Evolutionary conservation across 768 basidiomycete genomes (phyloP).

Genomic region (Rhizopogon vulgaris): DNA sequence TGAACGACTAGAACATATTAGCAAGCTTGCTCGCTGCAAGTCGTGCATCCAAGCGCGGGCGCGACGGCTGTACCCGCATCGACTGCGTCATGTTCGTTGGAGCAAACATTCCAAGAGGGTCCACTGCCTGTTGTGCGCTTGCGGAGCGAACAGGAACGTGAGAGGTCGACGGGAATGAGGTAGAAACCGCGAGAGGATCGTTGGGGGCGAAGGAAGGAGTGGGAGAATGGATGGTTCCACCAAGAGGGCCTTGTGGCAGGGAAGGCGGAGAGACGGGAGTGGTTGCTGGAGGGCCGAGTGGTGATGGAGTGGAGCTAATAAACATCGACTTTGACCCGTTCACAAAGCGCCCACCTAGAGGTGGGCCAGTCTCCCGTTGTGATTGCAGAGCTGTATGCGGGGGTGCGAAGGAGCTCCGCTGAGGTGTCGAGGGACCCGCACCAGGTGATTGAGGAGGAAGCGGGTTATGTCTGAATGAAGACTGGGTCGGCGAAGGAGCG

Average conservation of each 20-base stretch:
- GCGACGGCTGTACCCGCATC: conserved; percentile 64
- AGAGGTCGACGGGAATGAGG: conserved; percentile 6
- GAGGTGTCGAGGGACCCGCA: conserved; percentile 47
- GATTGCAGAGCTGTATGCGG: conserved; percentile 15
- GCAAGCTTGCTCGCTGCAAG: conserved; percentile 87
- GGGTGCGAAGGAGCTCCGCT: conserved; percentile 19
- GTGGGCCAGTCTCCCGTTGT: conserved; percentile 34
- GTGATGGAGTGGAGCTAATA: conserved; percentile 41
- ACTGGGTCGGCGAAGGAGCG: conserved; percentile 13
- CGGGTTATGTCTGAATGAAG: conserved; percentile 22
- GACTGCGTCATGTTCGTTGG: conserved; percentile 67
- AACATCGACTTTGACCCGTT: conserved; percentile 84
- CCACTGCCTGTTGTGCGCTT: conserved; percentile 33
- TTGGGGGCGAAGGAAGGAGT: conserved; percentile 4
- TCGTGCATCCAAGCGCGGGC: conserved; percentile 74
- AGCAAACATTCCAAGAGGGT: conserved; percentile 58
- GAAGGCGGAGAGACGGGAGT: conserved; percentile 30
- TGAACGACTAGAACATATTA: conserved; percentile 63
- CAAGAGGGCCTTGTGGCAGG: conserved; percentile 15
- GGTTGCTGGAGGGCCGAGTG: conserved; percentile 29
- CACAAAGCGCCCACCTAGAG: conserved; percentile 57
- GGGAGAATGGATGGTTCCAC: conserved; percentile 6
- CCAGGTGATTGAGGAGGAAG: conserved; percentile 43
- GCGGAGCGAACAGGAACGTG: conserved; percentile 3
- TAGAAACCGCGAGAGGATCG: conserved; percentile 13